Base-by-base conservation (phyloP, 2,329 filamentous ascomycete genomes). In the Clathrospora elynae region DNA sequence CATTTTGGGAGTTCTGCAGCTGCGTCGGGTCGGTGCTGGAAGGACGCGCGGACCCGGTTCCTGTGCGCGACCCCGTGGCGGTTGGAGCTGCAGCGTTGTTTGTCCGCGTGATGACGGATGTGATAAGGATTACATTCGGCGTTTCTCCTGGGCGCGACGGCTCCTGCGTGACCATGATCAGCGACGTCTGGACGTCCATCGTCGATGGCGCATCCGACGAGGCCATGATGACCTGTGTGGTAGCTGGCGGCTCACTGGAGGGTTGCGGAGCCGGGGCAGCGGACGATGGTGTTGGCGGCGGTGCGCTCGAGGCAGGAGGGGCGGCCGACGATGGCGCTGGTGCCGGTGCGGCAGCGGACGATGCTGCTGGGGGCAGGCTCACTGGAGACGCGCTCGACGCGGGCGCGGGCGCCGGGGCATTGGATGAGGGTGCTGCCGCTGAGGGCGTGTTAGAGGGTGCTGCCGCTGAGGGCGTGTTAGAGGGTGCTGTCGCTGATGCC, bases 271-370 rank as follows among this genome's bases (percentile, higher is more conserved):
- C 13, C n/a, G 41, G 22, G 11, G 36, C 30, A 6, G 50, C 41
- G 17, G 55, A 48, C 6, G 56, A 49, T 36, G 49, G 34, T 17
- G 35, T 16, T 22, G 36, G 39, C 16, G 46, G 25, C 3, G 49
- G 42, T 18, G 40, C 34, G 43, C 35, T 51, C 8, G 49, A 50
- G 19, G 52, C 30, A 28, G 55, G 38, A 9, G 57, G 20, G 23
- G 42, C 17, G 10, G 49, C 31, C 11, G 53, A 46, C 2, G 51
- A 55, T 14, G 56, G 40, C 14, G 42, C 85, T 85, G 64, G 86
- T 86, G n/a, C n/a, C n/a, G n/a, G n/a, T n/a, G n/a, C n/a, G n/a
- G n/a, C n/a, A n/a, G n/a, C n/a, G n/a, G 50, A 46, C 16, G 52
- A 33, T 12, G 52, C 16, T 6, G 57, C 30, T 13, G 55, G 24